Evolutionary conservation across 176 grass and related monocot species (phyloP).

Genomic region (Avena eriantha): DNA sequence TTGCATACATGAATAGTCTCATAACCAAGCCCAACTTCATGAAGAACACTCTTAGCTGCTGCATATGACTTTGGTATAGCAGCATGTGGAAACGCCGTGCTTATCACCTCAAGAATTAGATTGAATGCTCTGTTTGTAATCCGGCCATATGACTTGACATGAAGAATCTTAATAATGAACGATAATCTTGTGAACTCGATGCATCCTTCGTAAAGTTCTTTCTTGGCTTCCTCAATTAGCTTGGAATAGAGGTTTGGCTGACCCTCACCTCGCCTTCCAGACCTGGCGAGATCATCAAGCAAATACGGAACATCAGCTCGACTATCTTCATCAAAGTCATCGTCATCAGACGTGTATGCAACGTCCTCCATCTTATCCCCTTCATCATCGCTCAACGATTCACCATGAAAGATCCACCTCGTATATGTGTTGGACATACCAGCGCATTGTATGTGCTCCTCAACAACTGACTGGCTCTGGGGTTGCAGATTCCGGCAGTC

Average conservation of each 20-base stretch:
- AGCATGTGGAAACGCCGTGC: background rate
- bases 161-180: conserved; percentile 1
- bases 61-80: background rate
- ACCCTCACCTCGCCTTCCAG: background rate
- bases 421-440: conserved; percentile 5
- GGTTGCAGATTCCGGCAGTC: background rate
- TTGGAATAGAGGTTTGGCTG: background rate
- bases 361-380: background rate
- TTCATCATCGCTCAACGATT: background rate
- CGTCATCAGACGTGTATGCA: background rate
- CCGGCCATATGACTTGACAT: background rate
- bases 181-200: background rate
- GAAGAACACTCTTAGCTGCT: background rate
- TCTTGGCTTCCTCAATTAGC: conserved; percentile 11
- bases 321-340: background rate
- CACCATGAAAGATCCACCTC: conserved; percentile 2
- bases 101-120: background rate
- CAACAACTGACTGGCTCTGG: background rate
- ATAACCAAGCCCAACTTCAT: background rate
- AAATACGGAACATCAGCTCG: background rate
- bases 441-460: background rate
- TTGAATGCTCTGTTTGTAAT: background rate
- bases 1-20: conserved; percentile 3
- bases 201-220: conserved; percentile 3
- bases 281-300: background rate